Percentiles rank a stretch among this genome's conserved stretches.
Evolutionary conservation across 768 basidiomycete species (phyloP).

Genomic region (Crepidotus variabilis): DNA sequence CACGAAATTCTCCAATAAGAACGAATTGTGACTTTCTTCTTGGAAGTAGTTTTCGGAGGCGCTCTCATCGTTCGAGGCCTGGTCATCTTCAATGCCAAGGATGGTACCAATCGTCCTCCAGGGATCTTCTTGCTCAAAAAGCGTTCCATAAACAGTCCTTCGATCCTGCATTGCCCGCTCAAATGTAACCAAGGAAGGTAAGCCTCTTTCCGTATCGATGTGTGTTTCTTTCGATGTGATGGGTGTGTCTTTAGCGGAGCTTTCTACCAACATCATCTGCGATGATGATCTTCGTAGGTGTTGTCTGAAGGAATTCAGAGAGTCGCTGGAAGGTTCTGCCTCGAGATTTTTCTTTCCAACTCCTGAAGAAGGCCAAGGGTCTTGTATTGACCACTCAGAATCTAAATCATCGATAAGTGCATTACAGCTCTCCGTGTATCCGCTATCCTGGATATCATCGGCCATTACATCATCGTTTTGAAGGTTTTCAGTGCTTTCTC

Average conservation of each 20-base stretch:
- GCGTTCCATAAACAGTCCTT: slow-evolving; percentile 18
- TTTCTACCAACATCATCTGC: too few species aligned
- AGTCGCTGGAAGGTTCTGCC: not conserved
- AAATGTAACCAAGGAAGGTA: not conserved
- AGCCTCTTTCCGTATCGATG: not conserved
- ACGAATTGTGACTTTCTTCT: too few species aligned
- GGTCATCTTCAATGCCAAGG: slow-evolving; percentile 23
- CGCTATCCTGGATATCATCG: not conserved
- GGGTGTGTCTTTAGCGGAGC: too few species aligned
- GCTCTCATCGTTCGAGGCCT: not conserved
- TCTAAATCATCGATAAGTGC: not conserved
- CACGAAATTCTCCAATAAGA: too few species aligned
- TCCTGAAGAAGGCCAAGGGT: not conserved
- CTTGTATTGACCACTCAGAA: slow-evolving; percentile 3
- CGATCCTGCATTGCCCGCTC: not conserved
- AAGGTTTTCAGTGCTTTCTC: not conserved
- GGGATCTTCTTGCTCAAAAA: slow-evolving; percentile 41
- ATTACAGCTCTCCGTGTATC: not conserved
- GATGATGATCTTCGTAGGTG: not conserved
- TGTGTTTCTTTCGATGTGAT: not conserved
- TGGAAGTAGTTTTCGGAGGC: too few species aligned
- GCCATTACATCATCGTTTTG: not conserved
- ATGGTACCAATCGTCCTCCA: slow-evolving; percentile 42
- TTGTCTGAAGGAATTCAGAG: not conserved
- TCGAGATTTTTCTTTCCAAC: not conserved